Evolutionary conservation across 805 yeast species (phyloP).

Genomic region (Candida pseudofarinosa): DNA sequence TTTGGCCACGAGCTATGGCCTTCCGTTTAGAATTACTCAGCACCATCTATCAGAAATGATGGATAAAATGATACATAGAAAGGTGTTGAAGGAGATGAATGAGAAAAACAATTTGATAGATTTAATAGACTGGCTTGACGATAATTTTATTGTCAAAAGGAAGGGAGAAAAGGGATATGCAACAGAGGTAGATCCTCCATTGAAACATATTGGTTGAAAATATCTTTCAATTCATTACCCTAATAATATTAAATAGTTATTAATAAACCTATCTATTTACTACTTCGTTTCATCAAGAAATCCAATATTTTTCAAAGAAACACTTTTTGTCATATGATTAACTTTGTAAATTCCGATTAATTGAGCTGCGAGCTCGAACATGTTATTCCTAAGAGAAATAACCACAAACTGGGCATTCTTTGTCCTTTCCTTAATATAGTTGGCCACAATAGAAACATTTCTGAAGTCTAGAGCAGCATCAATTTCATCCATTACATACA

Average conservation of each 20-base stretch:
- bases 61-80: constrained; percentile 42
- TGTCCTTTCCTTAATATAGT: constrained; percentile 92
- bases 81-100: constrained; percentile 53
- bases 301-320: constrained; percentile 68
- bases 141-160: constrained; percentile 60
- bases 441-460: constrained; percentile 96
- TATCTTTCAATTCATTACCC: neutral
- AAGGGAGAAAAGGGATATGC: constrained; percentile 71
- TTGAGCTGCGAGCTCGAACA: constrained; percentile 95
- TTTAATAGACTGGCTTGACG: constrained; percentile 80
- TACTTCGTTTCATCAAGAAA: constrained; percentile 16
- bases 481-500: constrained; percentile 98
- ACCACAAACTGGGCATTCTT: constrained; percentile 96
- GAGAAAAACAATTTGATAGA: constrained; percentile 53
- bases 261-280: constrained; percentile 1
- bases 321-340: constrained; percentile 83
- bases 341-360: constrained; percentile 94
- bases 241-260: neutral
- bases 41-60: constrained; percentile 91
- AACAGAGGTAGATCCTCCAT: constrained; percentile 35
- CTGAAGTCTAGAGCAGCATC: constrained; percentile 98
- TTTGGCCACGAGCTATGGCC: constrained; percentile 70
- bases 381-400: constrained; percentile 89
- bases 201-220: constrained; percentile 4
- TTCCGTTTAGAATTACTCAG: constrained; percentile 79